Evolutionary conservation across 2,329 filamentous ascomycete species (phyloP).

Genomic region (Botryotinia narcissicola): DNA sequence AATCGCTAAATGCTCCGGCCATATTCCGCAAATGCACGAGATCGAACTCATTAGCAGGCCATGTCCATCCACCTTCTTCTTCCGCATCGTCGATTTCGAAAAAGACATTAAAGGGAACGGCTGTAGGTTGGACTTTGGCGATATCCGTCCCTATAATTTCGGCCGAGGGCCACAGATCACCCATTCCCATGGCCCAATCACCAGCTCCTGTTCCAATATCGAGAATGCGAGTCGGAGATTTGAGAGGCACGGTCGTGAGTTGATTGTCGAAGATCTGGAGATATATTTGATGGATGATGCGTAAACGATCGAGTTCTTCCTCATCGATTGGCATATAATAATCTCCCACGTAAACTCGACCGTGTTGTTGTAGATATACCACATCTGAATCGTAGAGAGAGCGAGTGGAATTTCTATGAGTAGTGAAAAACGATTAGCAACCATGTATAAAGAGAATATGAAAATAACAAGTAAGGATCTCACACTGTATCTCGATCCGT

Average conservation of each 20-base stretch:
- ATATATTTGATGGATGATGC: conserved; percentile 35
- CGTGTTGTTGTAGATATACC: conserved; percentile 46
- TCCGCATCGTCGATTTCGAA: conserved; percentile 63
- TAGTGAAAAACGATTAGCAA: neutral
- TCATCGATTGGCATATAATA: conserved; percentile 41
- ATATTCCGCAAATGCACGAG: conserved; percentile 60
- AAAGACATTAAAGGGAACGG: conserved; percentile 59
- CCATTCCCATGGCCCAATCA: conserved; percentile 62
- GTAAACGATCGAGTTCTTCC: conserved; percentile 35
- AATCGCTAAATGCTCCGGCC: conserved; percentile 56
- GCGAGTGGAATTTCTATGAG: conserved; percentile 35
- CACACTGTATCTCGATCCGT: conserved; percentile 25
- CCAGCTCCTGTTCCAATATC: conserved; percentile 58
- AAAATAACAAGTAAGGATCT: neutral
- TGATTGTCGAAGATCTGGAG: conserved; percentile 32
- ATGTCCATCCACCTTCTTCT: conserved; percentile 47
- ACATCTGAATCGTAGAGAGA: conserved; percentile 37
- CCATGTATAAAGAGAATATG: neutral
- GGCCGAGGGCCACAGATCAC: conserved; percentile 46
- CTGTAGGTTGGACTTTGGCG: conserved; percentile 57
- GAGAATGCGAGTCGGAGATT: conserved; percentile 43
- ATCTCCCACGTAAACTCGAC: conserved; percentile 49
- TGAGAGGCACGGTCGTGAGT: conserved; percentile 37
- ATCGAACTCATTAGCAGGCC: conserved; percentile 54
- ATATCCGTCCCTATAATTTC: conserved; percentile 60